These are phyloP conservation scores for Penicillium alfredii DNA, from an alignment of 495 filamentous ascomycete genomes.

Conservation along the genomic window DNA sequence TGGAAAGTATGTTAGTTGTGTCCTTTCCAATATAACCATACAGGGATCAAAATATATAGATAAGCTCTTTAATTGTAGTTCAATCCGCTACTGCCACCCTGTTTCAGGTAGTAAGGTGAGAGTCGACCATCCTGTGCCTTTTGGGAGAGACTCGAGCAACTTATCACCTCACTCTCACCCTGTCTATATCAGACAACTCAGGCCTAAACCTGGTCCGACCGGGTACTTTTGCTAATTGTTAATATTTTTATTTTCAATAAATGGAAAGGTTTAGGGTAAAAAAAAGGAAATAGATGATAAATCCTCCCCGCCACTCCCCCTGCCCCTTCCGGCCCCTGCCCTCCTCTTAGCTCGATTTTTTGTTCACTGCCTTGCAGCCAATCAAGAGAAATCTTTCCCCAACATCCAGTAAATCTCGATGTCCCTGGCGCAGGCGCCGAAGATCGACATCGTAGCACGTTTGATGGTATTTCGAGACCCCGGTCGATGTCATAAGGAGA, in stretches of 20 bases:
- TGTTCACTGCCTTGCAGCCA: neutral
- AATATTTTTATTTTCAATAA: neutral
- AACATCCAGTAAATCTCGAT: neutral
- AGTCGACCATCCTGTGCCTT: no score
- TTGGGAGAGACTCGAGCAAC: no score
- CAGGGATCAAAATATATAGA: no score
- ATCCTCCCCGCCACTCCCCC: neutral
- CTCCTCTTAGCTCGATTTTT: neutral
- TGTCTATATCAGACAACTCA: neutral
- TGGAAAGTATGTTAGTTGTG: neutral
- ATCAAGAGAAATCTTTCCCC: neutral
- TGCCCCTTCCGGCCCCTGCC: neutral
- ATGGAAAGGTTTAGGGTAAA: neutral
- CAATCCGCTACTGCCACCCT: neutral
- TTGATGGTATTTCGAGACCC: no score
- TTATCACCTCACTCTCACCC: constrained; percentile 2
- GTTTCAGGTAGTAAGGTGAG: no score
- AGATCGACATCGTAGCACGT: neutral
- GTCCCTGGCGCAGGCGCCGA: no score
- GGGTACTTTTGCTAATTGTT: neutral
- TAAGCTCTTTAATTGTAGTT: neutral
- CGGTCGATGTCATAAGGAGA: no score
- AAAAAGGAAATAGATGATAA: neutral
- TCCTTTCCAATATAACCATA: no score
- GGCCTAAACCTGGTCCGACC: no score